Conservation (phyloP, 805 yeast genomes). For the Candida tammaniensis region DNA sequence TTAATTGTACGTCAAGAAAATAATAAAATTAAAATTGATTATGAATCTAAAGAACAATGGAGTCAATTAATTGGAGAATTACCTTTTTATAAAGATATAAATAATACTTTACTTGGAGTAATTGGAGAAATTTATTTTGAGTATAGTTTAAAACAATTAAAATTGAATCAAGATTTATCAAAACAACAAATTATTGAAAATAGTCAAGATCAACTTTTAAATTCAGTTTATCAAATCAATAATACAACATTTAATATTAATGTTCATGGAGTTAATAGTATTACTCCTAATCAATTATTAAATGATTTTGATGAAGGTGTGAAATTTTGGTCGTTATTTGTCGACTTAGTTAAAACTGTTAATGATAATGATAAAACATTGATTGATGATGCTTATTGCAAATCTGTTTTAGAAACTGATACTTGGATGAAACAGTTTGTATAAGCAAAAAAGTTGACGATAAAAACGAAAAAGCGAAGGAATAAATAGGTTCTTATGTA, state of each 20-base stretch:
- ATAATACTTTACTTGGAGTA: slow-evolving; percentile 64
- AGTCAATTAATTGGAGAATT: slow-evolving; percentile 47
- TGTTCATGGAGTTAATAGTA: slow-evolving; percentile 39
- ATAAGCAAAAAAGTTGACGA: slow-evolving; percentile 4
- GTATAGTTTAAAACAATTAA: slow-evolving; percentile 28
- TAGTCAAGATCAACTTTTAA: slow-evolving; percentile 32
- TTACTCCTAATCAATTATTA: slow-evolving; percentile 29
- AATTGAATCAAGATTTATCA: slow-evolving; percentile 17
- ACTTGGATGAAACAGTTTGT: slow-evolving; percentile 27
- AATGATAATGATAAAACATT: slow-evolving; percentile 26
- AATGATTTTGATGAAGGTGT: slow-evolving; percentile 31
- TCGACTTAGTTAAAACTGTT: slow-evolving; percentile 22
- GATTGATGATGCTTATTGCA: slow-evolving; percentile 21
- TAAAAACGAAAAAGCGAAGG: not conserved
- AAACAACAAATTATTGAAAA: slow-evolving; percentile 24
- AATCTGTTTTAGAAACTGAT: slow-evolving; percentile 26
- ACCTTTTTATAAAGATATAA: slow-evolving; percentile 59
- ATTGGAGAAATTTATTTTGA: slow-evolving; percentile 54
- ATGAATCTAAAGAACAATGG: slow-evolving; percentile 53
- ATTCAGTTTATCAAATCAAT: slow-evolving; percentile 35
- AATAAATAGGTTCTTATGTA: no score
- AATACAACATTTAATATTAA: slow-evolving; percentile 39
- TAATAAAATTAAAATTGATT: slow-evolving; percentile 47
- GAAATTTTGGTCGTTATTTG: slow-evolving; percentile 34
- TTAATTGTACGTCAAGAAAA: slow-evolving; percentile 44